These are phyloP conservation scores for Silene uniflora DNA, from an alignment of 148 eudicot species.

Conservation along the genomic window DNA sequence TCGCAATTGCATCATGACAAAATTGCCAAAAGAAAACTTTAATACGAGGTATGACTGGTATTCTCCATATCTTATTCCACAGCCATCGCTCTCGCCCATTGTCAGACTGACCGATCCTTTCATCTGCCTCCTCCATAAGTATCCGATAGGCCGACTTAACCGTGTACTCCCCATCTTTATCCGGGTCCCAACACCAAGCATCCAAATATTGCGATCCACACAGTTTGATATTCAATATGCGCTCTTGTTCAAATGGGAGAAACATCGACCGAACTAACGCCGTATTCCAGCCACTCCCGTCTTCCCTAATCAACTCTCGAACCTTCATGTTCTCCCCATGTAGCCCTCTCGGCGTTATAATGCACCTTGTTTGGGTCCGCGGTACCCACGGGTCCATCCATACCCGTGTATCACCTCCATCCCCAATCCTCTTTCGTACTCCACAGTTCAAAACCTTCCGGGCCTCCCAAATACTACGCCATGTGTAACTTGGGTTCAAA, in stretches of 20 bases:
- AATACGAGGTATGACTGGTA: background rate
- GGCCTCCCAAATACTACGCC: background rate
- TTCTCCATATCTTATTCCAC: background rate
- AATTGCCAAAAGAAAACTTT: no score
- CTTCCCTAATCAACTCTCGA: background rate
- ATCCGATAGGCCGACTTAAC: background rate
- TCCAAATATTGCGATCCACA: background rate
- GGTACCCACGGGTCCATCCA: background rate
- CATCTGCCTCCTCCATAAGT: background rate
- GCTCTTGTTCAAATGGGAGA: background rate
- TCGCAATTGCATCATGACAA: background rate
- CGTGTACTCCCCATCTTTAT: background rate
- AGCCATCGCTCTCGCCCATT: background rate
- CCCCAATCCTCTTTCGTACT: background rate
- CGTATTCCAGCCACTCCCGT: background rate
- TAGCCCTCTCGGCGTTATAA: background rate
- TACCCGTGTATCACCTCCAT: background rate
- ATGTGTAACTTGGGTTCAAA: no score
- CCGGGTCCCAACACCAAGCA: background rate
- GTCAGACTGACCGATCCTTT: background rate
- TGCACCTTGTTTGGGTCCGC: background rate
- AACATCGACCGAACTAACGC: background rate
- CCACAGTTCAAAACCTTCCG: background rate
- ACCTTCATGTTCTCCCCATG: background rate
- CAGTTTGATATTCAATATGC: background rate